These are phyloP conservation scores for sunflower (Helianthus annuus) DNA, from an alignment of 129 eudicot genomes.

Conservation along the genomic window HanXRQr2.0-SUNRISE NC_035434.2:105789949-105790448, in stretches of 20 bases:
- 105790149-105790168: constrained; percentile 42
- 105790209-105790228: constrained; percentile 28
- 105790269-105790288: too few relatives aligned
- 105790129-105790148: constrained; percentile 28
- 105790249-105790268: neutral
- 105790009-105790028: too few relatives aligned
- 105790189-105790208: neutral
- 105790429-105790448: constrained; percentile 1
- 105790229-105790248: neutral
- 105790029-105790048: too few relatives aligned
- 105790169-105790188: neutral
- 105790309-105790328: too few relatives aligned
- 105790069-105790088: constrained; percentile 66
- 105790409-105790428: constrained; percentile 50
- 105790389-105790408: constrained; percentile 43
- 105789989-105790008: too few relatives aligned
- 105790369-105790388: constrained; percentile 34
- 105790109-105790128: constrained; percentile 68
- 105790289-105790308: too few relatives aligned
- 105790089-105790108: constrained; percentile 57
- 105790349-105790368: constrained; percentile 32
- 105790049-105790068: constrained; percentile 41
- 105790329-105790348: constrained; percentile 17
- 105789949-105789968: too few relatives aligned
- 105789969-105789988: too few relatives aligned